Evolutionary conservation across 202 grass and related monocot species (phyloP).

Genomic region (Panicum hallii): DNA sequence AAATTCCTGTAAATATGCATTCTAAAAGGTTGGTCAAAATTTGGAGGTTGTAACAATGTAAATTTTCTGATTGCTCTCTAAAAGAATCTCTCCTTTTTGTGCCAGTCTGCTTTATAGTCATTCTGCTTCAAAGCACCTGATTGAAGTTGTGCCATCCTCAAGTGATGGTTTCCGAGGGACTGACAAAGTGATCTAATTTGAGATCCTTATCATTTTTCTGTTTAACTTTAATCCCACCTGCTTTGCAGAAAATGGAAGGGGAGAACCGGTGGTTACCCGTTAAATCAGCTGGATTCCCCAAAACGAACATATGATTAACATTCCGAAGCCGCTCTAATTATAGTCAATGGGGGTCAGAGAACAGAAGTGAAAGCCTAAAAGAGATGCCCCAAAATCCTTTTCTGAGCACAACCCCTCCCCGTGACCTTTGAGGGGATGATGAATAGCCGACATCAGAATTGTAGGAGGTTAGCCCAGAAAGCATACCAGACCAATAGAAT

Average conservation of each 20-base stretch:
- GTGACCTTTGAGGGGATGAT: slow-evolving; percentile 9
- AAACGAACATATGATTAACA: slow-evolving; percentile 31
- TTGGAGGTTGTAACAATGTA: neutral
- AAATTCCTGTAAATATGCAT: slow-evolving; percentile 1
- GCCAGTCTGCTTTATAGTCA: neutral
- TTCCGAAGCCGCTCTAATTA: slow-evolving; percentile 38
- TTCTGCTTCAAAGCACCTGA: neutral
- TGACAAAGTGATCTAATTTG: neutral
- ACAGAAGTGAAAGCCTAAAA: slow-evolving; percentile 39
- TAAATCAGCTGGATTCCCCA: slow-evolving; percentile 18
- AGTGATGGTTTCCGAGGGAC: neutral
- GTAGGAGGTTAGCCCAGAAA: slow-evolving; percentile 19
- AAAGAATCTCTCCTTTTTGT: neutral
- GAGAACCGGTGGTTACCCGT: slow-evolving; percentile 34
- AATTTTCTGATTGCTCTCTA: neutral
- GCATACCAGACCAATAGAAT: neutral
- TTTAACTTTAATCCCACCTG: neutral
- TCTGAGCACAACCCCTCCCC: neutral
- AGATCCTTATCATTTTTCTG: neutral
- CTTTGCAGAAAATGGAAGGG: neutral
- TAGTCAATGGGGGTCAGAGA: slow-evolving; percentile 47
- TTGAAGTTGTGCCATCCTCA: neutral
- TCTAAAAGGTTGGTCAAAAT: neutral
- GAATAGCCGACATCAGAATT: neutral
- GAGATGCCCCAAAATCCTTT: slow-evolving; percentile 35